These are phyloP conservation scores for Jaapia argillacea DNA, from an alignment of 768 basidiomycete genomes.

Conservation along the genomic window DNA sequence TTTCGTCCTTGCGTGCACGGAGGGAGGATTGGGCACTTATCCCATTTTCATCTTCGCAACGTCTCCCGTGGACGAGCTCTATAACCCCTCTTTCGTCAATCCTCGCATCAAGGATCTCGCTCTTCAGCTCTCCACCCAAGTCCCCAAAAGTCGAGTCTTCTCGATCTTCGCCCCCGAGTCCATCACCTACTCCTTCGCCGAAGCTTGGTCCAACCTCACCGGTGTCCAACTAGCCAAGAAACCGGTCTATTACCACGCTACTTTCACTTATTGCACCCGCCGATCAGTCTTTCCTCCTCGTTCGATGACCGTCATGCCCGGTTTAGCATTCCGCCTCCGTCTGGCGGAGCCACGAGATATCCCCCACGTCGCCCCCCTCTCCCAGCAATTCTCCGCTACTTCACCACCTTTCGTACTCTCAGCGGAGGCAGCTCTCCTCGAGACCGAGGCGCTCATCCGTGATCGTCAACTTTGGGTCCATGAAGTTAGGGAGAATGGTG, in stretches of 20 bases:
- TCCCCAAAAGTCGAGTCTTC: constrained; percentile 38
- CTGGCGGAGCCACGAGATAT: constrained; percentile 27
- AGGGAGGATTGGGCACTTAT: constrained; percentile 44
- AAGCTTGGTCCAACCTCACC: constrained; percentile 37
- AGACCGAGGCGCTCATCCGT: constrained; percentile 40
- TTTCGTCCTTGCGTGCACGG: constrained; percentile 51
- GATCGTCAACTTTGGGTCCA: constrained; percentile 52
- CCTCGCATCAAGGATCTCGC: constrained; percentile 35
- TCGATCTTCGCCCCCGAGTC: constrained; percentile 52
- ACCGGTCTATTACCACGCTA: constrained; percentile 52
- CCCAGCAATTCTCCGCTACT: constrained; percentile 43
- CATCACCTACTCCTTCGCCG: constrained; percentile 35
- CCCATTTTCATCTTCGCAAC: constrained; percentile 53
- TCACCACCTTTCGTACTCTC: constrained; percentile 48
- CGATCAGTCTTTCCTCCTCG: constrained; percentile 16
- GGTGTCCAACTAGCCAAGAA: constrained; percentile 24
- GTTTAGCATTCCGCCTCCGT: constrained; percentile 19
- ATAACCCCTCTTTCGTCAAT: constrained; percentile 20
- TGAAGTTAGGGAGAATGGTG: constrained; percentile 21
- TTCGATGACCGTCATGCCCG: background rate
- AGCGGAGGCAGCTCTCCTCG: constrained; percentile 28
- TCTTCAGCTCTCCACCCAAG: constrained; percentile 21
- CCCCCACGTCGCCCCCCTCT: constrained; percentile 32
- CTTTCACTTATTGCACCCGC: constrained; percentile 42
- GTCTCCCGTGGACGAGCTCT: constrained; percentile 17